A percentile compares a stretch with the other conserved stretches of the same genome.
Evolutionary conservation across 83 land plant species (phyloP).

Genomic region (Thuja plicata): DNA sequence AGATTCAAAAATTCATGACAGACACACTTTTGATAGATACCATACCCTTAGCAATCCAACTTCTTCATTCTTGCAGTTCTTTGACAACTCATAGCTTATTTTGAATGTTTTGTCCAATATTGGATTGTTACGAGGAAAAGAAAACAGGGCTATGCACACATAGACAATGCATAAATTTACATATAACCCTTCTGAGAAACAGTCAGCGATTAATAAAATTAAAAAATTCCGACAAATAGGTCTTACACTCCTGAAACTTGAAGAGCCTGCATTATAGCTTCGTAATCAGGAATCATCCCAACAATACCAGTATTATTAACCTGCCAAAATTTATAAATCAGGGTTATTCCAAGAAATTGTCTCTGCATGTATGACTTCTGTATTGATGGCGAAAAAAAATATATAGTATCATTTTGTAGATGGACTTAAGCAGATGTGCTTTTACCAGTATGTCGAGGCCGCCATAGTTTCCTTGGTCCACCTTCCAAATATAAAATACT

Average conservation of each 20-base stretch:
- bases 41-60: not conserved
- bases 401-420: too few species aligned
- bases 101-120: not conserved
- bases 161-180: too few species aligned
- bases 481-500: too few species aligned
- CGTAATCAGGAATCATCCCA: slow-evolving; percentile 7
- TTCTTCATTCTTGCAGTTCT: slow-evolving; percentile 35
- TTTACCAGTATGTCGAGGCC: slow-evolving; percentile 53
- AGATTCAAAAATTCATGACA: not conserved
- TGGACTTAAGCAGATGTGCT: too few species aligned
- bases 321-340: slow-evolving; percentile 23
- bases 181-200: too few species aligned
- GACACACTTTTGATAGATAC: not conserved
- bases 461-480: not conserved
- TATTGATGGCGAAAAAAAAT: too few species aligned
- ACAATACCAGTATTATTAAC: slow-evolving; percentile 36
- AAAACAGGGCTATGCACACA: too few species aligned
- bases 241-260: not conserved
- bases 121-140: not conserved
- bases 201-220: too few species aligned
- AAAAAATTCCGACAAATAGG: not conserved
- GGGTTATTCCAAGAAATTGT: not conserved
- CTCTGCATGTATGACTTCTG: not conserved
- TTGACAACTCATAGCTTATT: slow-evolving; percentile 24
- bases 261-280: not conserved